These are phyloP conservation scores for Urostyla sp. DNA, from an alignment of 73 alveolate species.

Conservation along the genomic window DNA sequence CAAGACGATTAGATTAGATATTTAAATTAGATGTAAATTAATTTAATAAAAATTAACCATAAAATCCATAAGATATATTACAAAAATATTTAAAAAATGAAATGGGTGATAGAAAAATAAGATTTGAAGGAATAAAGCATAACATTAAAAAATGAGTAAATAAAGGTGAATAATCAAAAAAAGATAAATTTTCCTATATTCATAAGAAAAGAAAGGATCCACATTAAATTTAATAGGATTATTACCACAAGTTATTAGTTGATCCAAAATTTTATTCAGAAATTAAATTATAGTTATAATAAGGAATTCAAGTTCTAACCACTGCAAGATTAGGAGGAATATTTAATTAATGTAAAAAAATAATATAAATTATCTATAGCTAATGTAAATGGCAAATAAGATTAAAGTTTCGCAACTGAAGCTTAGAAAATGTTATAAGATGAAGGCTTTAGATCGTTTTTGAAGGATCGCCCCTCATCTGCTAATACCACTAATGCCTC, in stretches of 20 bases:
- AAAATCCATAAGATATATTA: slow-evolving; percentile 2
- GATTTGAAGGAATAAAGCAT: slow-evolving; percentile 39
- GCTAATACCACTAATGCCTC: slow-evolving; percentile 26
- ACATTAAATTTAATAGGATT: not conserved
- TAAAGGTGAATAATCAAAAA: not conserved
- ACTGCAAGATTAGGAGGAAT: slow-evolving; percentile 51
- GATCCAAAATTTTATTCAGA: slow-evolving; percentile 26
- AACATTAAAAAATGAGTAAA: not conserved
- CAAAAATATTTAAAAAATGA: slow-evolving; percentile 28
- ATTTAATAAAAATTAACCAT: not conserved
- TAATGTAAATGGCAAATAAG: slow-evolving; percentile 24
- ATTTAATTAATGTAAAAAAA: not conserved
- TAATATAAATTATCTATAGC: not conserved
- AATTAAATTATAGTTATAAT: not conserved
- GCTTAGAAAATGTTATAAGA: slow-evolving; percentile 22
- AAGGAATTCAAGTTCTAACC: slow-evolving; percentile 25
- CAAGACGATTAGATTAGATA: slow-evolving; percentile 23
- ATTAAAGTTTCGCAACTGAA: slow-evolving; percentile 30
- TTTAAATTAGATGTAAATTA: slow-evolving; percentile 15
- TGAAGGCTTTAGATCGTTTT: slow-evolving; percentile 28
- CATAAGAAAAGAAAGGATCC: not conserved
- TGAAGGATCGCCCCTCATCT: slow-evolving; percentile 13
- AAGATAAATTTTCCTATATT: not conserved
- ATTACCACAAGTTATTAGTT: slow-evolving; percentile 10
- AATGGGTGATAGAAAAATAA: slow-evolving; percentile 17